Conservation (phyloP, 805 yeast species). For the Candida xiaguanensis region DNA sequence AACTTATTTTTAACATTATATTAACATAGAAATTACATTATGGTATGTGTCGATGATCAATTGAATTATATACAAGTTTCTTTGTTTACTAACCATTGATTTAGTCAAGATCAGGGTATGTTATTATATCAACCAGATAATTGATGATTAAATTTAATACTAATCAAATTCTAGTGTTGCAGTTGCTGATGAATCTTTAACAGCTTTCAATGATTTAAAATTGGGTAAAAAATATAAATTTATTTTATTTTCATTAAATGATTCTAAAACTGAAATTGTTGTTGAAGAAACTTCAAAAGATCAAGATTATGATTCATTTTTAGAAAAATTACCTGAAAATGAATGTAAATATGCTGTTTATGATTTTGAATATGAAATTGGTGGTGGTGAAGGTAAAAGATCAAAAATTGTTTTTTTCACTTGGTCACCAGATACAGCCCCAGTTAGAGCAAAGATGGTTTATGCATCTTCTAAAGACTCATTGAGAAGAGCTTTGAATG, state of each 20-base stretch:
- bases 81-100: constrained; percentile 6
- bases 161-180: constrained; percentile 32
- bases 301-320: constrained; percentile 75
- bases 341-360: constrained; percentile 96
- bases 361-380: constrained; percentile 92
- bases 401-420: constrained; percentile 66
- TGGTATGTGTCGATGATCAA: constrained; percentile 6
- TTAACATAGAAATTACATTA: constrained; percentile 1
- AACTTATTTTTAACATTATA: background rate
- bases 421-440: constrained; percentile 98
- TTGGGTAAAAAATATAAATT: constrained; percentile 87
- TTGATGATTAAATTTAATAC: background rate
- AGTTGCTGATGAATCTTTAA: constrained; percentile 76
- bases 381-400: constrained; percentile 92
- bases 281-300: constrained; percentile 82
- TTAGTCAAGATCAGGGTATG: constrained; percentile 32
- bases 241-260: constrained; percentile 77
- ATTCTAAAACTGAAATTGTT: constrained; percentile 82
- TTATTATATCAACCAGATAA: no score
- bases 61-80: background rate
- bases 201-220: constrained; percentile 94
- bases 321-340: constrained; percentile 88
- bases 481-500: constrained; percentile 93
- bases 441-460: constrained; percentile 93
- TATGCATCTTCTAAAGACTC: constrained; percentile 99